These are phyloP conservation scores for Stentor roeselii DNA, from an alignment of 73 alveolate species.

Conservation along the genomic window DNA sequence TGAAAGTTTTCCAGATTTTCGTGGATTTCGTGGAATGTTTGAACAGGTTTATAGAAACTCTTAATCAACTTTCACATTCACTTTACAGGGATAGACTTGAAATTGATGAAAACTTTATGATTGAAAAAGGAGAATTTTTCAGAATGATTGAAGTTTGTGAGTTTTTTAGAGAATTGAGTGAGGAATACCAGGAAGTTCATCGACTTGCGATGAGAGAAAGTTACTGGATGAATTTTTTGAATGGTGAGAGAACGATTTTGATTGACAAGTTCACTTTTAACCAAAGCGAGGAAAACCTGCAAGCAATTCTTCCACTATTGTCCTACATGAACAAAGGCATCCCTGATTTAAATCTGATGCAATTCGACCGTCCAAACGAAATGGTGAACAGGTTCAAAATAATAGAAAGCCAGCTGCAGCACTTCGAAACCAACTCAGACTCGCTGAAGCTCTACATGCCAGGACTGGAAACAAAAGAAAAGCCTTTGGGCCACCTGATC, in stretches of 20 bases:
- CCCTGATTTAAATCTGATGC: no score
- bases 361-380: no score
- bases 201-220: neutral
- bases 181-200: neutral
- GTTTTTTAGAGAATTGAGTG: neutral
- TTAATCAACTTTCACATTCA: neutral
- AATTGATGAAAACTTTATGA: no score
- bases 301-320: neutral
- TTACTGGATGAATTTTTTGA: neutral
- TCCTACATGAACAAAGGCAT: neutral
- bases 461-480: no score
- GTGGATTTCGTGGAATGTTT: neutral
- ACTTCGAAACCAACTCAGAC: no score
- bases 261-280: neutral
- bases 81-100: neutral
- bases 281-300: neutral
- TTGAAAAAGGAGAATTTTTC: neutral
- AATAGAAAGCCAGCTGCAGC: no score
- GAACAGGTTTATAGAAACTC: neutral
- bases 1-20: neutral
- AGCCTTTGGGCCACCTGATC: no score
- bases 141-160: no score
- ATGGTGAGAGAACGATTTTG: neutral
- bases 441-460: no score
- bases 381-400: no score